Conservation (phyloP, 345 rosid species). For the Boechera retrofracta region DNA sequence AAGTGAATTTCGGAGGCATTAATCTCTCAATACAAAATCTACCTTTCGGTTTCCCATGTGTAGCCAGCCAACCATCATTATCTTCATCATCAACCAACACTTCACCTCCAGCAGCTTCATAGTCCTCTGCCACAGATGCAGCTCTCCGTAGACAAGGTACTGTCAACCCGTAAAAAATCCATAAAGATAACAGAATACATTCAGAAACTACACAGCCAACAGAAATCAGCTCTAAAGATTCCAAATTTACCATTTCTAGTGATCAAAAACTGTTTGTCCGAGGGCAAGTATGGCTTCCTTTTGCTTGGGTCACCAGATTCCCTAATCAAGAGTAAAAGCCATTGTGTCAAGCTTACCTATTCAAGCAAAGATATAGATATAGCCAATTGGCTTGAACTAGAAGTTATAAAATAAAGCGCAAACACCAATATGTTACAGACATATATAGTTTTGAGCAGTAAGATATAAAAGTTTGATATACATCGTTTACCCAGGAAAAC, state of each 20-base stretch:
- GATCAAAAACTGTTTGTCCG: slow-evolving; percentile 87
- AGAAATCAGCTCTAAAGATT: not conserved
- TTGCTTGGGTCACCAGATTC: slow-evolving; percentile 95
- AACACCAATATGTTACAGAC: not conserved
- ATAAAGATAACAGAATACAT: not conserved
- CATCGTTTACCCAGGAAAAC: not conserved
- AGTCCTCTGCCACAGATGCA: slow-evolving; percentile 91
- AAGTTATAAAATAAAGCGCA: slow-evolving; percentile 10
- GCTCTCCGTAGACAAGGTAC: slow-evolving; percentile 95
- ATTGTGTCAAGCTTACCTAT: slow-evolving; percentile 26
- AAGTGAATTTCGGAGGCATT: not conserved
- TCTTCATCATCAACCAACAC: slow-evolving; percentile 93
- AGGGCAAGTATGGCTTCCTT: slow-evolving; percentile 85
- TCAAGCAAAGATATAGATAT: not conserved
- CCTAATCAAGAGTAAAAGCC: slow-evolving; percentile 51
- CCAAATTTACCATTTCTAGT: slow-evolving; percentile 81
- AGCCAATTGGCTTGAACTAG: not conserved
- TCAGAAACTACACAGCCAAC: slow-evolving; percentile 17
- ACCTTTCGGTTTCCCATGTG: slow-evolving; percentile 99
- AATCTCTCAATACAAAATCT: slow-evolving; percentile 6
- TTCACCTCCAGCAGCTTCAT: slow-evolving; percentile 96
- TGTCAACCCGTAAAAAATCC: slow-evolving; percentile 30
- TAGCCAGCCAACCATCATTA: slow-evolving; percentile 96
- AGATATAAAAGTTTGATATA: not conserved
- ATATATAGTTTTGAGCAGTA: not conserved